phyloP scores from a whole-genome alignment of 2,329 filamentous ascomycete species.

The Colletotrichum coccodes region DNA sequence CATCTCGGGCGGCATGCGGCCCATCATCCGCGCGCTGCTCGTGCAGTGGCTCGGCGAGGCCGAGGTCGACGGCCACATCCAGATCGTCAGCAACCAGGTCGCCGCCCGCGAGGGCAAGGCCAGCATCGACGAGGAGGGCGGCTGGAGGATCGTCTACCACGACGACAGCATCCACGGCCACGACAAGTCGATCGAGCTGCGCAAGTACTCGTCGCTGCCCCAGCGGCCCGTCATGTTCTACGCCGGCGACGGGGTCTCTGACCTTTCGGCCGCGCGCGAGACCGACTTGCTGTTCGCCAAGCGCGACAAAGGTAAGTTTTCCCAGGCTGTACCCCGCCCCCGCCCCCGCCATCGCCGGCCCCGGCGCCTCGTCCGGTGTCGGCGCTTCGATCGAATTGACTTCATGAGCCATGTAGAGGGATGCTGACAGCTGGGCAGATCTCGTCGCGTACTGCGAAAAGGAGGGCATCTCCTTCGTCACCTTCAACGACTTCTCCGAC shows the following conservation, averaged over 20 bases:
- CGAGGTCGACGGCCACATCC: constrained; percentile 75
- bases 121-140: constrained; percentile 79
- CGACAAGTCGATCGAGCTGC: constrained; percentile 93
- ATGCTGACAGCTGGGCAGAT: constrained; percentile 63
- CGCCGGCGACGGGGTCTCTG: constrained; percentile 92
- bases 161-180: constrained; percentile 95
- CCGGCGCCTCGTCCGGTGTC: background rate
- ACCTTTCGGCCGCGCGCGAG: constrained; percentile 90
- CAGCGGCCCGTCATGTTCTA: constrained; percentile 88
- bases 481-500: constrained; percentile 85
- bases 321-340: constrained; percentile 2
- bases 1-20: constrained; percentile 91
- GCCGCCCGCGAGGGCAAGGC: constrained; percentile 68
- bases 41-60: constrained; percentile 81
- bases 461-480: constrained; percentile 86
- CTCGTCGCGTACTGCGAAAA: constrained; percentile 88
- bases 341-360: background rate
- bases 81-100: constrained; percentile 92
- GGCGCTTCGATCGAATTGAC: background rate
- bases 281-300: constrained; percentile 95
- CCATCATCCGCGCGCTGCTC: constrained; percentile 87
- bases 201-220: constrained; percentile 83
- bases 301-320: constrained; percentile 77
- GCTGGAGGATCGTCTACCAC: constrained; percentile 90
- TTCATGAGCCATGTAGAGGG: background rate